Evolutionary conservation across 495 filamentous ascomycete species (phyloP), one percentile per base, ranked within the genome.

Genomic region (Penicillium arizonense): DNA sequence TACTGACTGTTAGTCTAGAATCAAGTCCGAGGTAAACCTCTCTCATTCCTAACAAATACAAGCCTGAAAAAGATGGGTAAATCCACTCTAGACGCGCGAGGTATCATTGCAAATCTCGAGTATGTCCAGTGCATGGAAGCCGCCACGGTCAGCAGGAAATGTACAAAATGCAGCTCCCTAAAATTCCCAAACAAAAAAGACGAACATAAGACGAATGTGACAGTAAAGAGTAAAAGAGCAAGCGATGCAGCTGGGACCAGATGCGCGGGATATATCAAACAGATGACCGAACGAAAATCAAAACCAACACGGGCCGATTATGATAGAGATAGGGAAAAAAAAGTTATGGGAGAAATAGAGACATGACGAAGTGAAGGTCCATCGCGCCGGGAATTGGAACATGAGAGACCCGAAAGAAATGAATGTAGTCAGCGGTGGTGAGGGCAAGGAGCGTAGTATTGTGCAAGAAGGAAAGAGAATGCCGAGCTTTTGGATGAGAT

Each of bases 211-310:
- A 10, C 20, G 26, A 35, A 40, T 18, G 26, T 33, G 28, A 35
- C 26, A 49, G 37, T 45, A 14, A 46, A 36, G 21, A 12, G 12
- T n/a, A 48, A 35, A 28, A 37, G 20, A 44, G 48, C 53, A 52
- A 41, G 49, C 45, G 55, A 62, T 58, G 58, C 52, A 56, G 44
- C 20, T 38, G 37, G 46, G 47, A 58, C 32, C 57, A 62, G 49
- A 64, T 62, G 56, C 56, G 51, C 52, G 56, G 54, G 56, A 64
- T 59, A 67, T 62, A 57, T 65, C 61, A 62, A 55, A 52, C 38
- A 57, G 23, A 63, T 47, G 47, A 53, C 44, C 38, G 42, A 46
- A 14, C 38, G 41, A 52, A 51, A 47, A 55, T 36, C 36, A 51
- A 33, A 58, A 46, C 49, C 39, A 42, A 45, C 28, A 53, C 34